phyloP scores from a whole-genome alignment of 2,329 filamentous ascomycete genomes.

The Diaporthe longicolla region DNA sequence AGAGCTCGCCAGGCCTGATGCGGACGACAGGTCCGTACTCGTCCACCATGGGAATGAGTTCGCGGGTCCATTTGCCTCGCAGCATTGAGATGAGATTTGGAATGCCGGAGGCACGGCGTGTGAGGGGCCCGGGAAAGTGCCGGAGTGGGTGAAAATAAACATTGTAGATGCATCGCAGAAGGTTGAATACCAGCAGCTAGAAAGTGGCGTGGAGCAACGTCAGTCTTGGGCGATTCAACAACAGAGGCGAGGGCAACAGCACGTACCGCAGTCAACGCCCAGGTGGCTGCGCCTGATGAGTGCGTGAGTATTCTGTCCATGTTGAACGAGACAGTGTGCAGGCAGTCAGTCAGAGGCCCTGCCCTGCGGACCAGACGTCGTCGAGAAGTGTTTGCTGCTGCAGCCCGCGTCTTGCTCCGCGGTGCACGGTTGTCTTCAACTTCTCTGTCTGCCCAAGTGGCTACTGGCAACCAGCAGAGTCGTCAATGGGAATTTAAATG shows the following conservation, averaged over 20 bases:
- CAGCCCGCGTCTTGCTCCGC: not conserved
- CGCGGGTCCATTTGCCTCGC: slow-evolving; percentile 27
- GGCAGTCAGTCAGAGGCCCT: not conserved
- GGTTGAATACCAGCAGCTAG: slow-evolving; percentile 23
- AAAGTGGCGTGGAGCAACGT: not conserved
- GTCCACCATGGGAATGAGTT: slow-evolving; percentile 22
- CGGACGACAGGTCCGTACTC: slow-evolving; percentile 45
- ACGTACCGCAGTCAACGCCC: slow-evolving; percentile 36
- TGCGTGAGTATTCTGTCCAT: slow-evolving; percentile 17
- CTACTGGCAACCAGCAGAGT: not conserved
- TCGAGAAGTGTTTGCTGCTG: not conserved
- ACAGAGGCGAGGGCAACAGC: not conserved
- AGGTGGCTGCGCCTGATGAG: not conserved
- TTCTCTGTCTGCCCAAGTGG: not conserved
- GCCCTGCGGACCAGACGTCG: not conserved
- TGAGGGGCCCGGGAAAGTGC: slow-evolving; percentile 37
- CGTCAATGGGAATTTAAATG: not conserved
- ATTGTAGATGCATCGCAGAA: slow-evolving; percentile 36
- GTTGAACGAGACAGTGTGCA: not conserved
- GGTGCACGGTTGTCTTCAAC: not conserved
- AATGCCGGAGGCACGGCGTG: slow-evolving; percentile 32
- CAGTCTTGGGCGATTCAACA: not conserved
- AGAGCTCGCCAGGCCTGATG: slow-evolving; percentile 39
- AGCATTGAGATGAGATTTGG: slow-evolving; percentile 20
- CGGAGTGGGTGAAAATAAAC: slow-evolving; percentile 42